Evolutionary conservation across 1,284 basidiomycete species (phyloP), one percentile per base, ranked within the genome.

Genomic region (Malassezia vespertilionis): DNA sequence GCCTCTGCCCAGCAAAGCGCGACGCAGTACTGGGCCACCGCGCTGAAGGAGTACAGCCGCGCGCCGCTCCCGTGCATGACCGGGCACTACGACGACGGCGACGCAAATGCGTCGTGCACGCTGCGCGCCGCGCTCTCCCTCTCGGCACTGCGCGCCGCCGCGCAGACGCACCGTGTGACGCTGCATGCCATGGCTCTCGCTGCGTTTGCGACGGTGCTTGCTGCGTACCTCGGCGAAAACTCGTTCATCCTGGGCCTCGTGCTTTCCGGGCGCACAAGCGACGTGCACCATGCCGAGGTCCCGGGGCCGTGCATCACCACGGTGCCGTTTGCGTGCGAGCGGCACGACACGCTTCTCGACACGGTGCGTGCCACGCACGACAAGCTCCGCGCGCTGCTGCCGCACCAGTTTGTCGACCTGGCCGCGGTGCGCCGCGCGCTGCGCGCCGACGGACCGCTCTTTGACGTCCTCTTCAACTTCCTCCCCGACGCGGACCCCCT

Each of bases 271-370:
- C 55, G 63, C 23, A 33, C 60, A 26, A 39, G 49, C 1, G 43
- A 55, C 3, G 53, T 54, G 5, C 37, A 33, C 5, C 46, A 59
- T 32, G 59, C 56, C 14, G 21, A 44, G 3, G 49, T 64, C 8
- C 65, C 66, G 28, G 65, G 65, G 14, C 65, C 65, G 15, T 61
- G 60, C 33, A 52, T 64, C 12, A 63, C 61, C 2, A 63, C 63
- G 9, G 58, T 65, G 17, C 65, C 65, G 2, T 56, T 68, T 35
- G 53, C 59, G 5, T 36, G 53, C 22, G 27, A 10, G 45, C 52
- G 2, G 32, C 44, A 2, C 17, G 50, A 10, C n/a, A 30, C 18
- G 15, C n/a, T n/a, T n/a, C 21, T 8, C 37, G 35, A 2, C 9
- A 23, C 7, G 30, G 30, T 14, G 31, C 37, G 2, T 15, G 33